These are phyloP conservation scores for Arabidopsis thaliana DNA, from an alignment of 345 rosid genomes.

Conservation along the genomic window DNA sequence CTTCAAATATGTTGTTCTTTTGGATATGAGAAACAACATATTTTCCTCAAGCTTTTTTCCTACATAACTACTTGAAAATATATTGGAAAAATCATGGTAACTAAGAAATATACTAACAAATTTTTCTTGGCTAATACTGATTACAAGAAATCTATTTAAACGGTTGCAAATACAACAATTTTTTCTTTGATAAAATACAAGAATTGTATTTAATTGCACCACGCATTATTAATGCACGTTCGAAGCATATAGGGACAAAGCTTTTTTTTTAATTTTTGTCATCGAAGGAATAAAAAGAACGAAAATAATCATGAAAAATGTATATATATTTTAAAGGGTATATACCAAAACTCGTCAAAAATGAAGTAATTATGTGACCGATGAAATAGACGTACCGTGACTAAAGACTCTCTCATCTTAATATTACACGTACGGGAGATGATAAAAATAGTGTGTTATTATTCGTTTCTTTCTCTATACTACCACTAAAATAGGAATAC, in stretches of 20 bases:
- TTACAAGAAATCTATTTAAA: background rate
- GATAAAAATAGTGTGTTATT: background rate
- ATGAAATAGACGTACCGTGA: slow-evolving; percentile 33
- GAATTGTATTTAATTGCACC: slow-evolving; percentile 8
- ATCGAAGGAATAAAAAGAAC: slow-evolving; percentile 43
- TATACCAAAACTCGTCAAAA: slow-evolving; percentile 13
- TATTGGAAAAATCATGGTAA: background rate
- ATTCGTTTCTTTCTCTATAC: background rate
- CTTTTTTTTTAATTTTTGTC: slow-evolving; percentile 24
- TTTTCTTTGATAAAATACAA: background rate
- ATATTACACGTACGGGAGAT: slow-evolving; percentile 10
- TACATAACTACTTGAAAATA: background rate
- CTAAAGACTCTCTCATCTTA: slow-evolving; percentile 3
- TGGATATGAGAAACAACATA: background rate
- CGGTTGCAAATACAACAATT: slow-evolving; percentile 3
- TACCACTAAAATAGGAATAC: background rate
- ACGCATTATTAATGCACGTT: slow-evolving; percentile 46
- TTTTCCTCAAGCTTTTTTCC: background rate
- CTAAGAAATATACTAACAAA: background rate
- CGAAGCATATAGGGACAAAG: slow-evolving; percentile 47
- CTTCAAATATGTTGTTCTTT: no score
- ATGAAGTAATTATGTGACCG: slow-evolving; percentile 30
- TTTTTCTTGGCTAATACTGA: background rate
- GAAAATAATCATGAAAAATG: slow-evolving; percentile 29
- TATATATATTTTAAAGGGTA: slow-evolving; percentile 1